These are phyloP conservation scores for Lactuca saligna DNA, from an alignment of 129 eudicot species.

Conservation along the genomic window DNA sequence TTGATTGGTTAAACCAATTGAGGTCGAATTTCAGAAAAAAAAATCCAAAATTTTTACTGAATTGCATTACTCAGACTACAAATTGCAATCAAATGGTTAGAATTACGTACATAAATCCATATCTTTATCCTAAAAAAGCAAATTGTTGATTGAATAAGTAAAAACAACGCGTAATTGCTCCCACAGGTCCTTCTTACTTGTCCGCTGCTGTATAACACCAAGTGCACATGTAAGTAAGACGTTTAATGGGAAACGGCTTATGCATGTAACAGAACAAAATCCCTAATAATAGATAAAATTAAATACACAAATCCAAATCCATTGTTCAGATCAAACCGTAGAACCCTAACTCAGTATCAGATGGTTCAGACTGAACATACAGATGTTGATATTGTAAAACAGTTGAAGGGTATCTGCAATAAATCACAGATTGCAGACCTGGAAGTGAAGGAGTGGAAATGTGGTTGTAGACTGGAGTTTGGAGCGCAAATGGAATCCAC, in stretches of 20 bases:
- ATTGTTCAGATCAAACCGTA: too few relatives aligned
- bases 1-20: slow-evolving; percentile 7
- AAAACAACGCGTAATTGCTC: not conserved
- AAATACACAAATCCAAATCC: too few relatives aligned
- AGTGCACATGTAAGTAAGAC: not conserved
- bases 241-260: not conserved
- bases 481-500: too few relatives aligned
- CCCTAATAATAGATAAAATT: not conserved
- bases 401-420: too few relatives aligned
- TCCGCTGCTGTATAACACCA: slow-evolving; percentile 2
- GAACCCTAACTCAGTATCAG: too few relatives aligned
- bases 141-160: not conserved
- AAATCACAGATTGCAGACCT: too few relatives aligned
- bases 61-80: not conserved
- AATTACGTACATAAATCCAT: not conserved
- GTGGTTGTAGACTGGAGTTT: too few relatives aligned
- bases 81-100: slow-evolving; percentile 1
- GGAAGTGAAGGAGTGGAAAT: too few relatives aligned
- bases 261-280: not conserved
- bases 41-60: not conserved
- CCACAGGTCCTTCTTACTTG: not conserved
- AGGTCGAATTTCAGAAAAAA: slow-evolving; percentile 13
- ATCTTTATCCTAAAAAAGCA: not conserved
- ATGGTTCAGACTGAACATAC: not conserved
- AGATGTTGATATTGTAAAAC: not conserved